phyloP scores from a whole-genome alignment of 75 land plant species.

The Pinus taeda region DNA sequence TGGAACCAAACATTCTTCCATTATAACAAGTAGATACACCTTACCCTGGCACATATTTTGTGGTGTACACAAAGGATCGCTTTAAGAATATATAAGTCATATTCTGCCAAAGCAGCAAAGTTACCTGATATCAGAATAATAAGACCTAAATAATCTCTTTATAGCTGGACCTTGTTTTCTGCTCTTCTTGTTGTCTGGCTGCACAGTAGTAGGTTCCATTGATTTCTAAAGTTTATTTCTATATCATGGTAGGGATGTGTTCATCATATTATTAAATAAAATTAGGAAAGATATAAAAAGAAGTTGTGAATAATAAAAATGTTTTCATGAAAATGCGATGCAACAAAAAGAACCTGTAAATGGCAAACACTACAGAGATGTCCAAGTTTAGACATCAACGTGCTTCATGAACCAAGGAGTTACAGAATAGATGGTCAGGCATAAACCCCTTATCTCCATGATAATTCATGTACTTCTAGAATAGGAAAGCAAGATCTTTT shows the following conservation, averaged over 20 bases:
- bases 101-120: not conserved
- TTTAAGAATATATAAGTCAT: not conserved
- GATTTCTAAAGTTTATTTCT: not conserved
- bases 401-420: not conserved
- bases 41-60: not conserved
- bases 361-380: not conserved
- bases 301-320: too few relatives aligned
- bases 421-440: not conserved
- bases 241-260: not conserved
- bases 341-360: not conserved
- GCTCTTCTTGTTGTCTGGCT: not conserved
- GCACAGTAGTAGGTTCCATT: not conserved
- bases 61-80: not conserved
- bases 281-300: too few relatives aligned
- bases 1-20: too few relatives aligned
- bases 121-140: not conserved
- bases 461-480: too few relatives aligned
- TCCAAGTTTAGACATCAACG: not conserved
- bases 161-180: not conserved
- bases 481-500: too few relatives aligned
- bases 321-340: not conserved
- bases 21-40: too few relatives aligned
- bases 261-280: not conserved
- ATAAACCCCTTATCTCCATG: too few relatives aligned
- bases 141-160: not conserved